A percentile compares a stretch with the other conserved stretches of the same genome.
These are phyloP conservation scores for Oryza officinalis DNA, from an alignment of 176 grass and related monocot species.

Conservation along the genomic window DNA sequence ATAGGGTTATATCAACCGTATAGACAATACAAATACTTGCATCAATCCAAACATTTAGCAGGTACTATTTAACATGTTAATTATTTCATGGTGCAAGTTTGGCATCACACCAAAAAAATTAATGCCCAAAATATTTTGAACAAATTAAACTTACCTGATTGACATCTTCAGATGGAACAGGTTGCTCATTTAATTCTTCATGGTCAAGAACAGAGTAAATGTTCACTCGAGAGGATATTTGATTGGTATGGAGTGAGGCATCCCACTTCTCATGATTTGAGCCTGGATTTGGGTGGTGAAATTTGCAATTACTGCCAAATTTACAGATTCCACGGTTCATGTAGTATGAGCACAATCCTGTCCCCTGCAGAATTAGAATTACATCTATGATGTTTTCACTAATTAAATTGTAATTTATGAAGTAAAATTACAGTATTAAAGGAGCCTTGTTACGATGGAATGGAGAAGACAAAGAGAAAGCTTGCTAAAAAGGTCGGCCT, in stretches of 20 bases:
- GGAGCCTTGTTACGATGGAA: not conserved
- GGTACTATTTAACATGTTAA: no score
- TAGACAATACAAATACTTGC: no score
- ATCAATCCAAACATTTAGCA: no score
- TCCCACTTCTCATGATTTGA: not conserved
- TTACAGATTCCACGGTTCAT: slow-evolving; percentile 31
- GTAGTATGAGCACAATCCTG: slow-evolving; percentile 1
- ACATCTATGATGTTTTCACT: not conserved
- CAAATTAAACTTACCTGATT: no score
- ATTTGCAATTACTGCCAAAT: slow-evolving; percentile 47
- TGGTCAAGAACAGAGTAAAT: not conserved
- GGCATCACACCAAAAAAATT: no score
- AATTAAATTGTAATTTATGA: not conserved
- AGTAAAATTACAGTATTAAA: not conserved
- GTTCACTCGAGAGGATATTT: not conserved
- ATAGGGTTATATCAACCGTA: no score
- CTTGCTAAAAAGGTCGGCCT: not conserved
- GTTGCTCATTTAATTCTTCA: not conserved
- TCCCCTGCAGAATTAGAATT: not conserved
- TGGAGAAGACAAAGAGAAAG: not conserved
- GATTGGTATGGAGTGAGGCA: not conserved
- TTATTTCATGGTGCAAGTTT: no score
- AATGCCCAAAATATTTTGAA: not conserved
- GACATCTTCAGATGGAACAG: not conserved
- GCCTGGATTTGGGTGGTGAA: not conserved